Base-by-base conservation (phyloP, 306 rosid species). In the Medicago arabica region DNA sequence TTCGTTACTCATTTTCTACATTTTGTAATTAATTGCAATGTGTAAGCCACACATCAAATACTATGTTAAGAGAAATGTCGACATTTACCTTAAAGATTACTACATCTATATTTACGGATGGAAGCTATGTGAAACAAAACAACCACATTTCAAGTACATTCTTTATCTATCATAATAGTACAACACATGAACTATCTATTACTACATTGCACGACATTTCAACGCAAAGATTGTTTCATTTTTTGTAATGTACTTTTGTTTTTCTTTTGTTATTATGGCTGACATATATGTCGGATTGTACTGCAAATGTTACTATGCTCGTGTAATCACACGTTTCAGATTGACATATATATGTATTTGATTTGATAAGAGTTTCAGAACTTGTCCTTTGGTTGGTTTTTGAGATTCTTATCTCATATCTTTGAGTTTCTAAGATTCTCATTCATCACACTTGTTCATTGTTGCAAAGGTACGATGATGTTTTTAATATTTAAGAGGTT, bases 191-290 rank as follows among this genome's bases (percentile, higher is more conserved):
- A 13, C 12, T 12, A 46, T 15, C 51, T 46, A 14, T 13, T 23
- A 61, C 58, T 58, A 17, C 69, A 9, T 39, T 44, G 78, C 28
- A 72, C 75, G 54, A n/a, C 57, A 50, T 18, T 49, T 2, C 14
- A 9, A 17, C 15, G 8, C 8, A 34, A 17, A 21, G 8, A n/a
- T 46, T 41, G 13, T 8, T 25, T 44, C 13, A 40, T 60, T 41
- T 60, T 41, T 39, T 6, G 74, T 57, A 60, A 74, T 83, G 71
- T 83, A 71, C 14, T 43, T 65, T 28, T 41, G 31, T 28, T 28
- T 28, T 28, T 3, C 19, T 61, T 31, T 15, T 25, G 4, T 3
- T 59, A 34, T 14, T 7, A 11, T 28, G 31, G 31, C 31, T 28
- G 31, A 28, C 31, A 28, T 28, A 28, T 3, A 28, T 28, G 31